phyloP scores from a whole-genome alignment of 768 basidiomycete species.

The Kwoniella pini region DNA sequence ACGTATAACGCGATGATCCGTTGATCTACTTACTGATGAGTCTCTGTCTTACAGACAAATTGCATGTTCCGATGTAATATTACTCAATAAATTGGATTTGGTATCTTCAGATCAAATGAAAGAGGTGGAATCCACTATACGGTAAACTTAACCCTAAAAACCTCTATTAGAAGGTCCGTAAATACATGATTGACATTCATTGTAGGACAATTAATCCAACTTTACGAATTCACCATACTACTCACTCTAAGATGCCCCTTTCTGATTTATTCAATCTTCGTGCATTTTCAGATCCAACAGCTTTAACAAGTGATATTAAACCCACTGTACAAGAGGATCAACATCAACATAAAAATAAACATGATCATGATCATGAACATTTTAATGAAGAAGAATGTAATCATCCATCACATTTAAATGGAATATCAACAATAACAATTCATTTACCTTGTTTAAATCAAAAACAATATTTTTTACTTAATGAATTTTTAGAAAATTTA shows the following conservation, averaged over 20 bases:
- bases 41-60: constrained; percentile 68
- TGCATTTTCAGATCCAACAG: constrained; percentile 68
- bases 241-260: constrained; percentile 72
- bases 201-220: constrained; percentile 72
- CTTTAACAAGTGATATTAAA: neutral
- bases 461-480: constrained; percentile 62
- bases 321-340: neutral
- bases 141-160: constrained; percentile 31
- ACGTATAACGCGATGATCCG: too few species aligned
- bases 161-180: too few species aligned
- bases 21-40: neutral
- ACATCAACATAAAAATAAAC: neutral
- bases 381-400: constrained; percentile 28
- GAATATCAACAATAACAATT: constrained; percentile 75
- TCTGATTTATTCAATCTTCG: constrained; percentile 73
- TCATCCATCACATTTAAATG: constrained; percentile 56
- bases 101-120: constrained; percentile 59
- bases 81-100: constrained; percentile 90
- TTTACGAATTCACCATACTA: constrained; percentile 71
- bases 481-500: constrained; percentile 75
- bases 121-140: constrained; percentile 64
- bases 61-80: constrained; percentile 83
- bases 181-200: neutral
- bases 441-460: constrained; percentile 64
- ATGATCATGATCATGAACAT: constrained; percentile 54